Conservation (phyloP, 83 land plant species). For the Picea mariana region DNA sequence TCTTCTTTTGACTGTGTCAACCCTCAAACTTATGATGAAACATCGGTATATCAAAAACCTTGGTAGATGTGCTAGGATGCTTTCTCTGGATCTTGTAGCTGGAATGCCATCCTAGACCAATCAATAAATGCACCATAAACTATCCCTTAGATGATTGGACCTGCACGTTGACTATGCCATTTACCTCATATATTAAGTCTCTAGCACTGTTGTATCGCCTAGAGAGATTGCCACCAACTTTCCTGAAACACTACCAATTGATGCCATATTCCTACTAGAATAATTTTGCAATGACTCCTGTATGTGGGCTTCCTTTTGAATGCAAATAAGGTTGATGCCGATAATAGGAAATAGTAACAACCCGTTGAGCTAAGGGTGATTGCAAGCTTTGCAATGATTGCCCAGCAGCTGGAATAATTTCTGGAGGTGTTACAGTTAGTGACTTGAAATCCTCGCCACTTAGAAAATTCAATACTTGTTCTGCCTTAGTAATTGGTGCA, state of each 20-base stretch:
- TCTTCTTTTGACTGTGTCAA: too few relatives aligned
- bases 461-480: slow-evolving; percentile 9
- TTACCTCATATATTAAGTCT: slow-evolving; percentile 45
- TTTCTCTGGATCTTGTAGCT: too few relatives aligned
- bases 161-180: slow-evolving; percentile 45
- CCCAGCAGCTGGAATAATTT: background rate
- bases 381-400: slow-evolving; percentile 2
- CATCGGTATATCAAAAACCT: too few relatives aligned
- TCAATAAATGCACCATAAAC: too few relatives aligned
- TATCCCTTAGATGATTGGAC: slow-evolving; percentile 34
- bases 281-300: slow-evolving; percentile 41
- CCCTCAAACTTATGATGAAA: too few relatives aligned
- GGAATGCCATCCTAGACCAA: too few relatives aligned
- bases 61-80: too few relatives aligned
- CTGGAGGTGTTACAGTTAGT: background rate
- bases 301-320: slow-evolving; percentile 25
- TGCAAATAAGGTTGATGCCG: background rate
- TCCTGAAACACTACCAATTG: slow-evolving; percentile 41
- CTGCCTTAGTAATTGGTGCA: background rate
- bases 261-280: slow-evolving; percentile 33
- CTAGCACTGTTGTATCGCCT: slow-evolving; percentile 55
- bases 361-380: background rate
- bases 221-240: slow-evolving; percentile 46
- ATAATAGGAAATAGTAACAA: slow-evolving; percentile 6
- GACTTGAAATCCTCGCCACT: slow-evolving; percentile 18